Conservation (phyloP, 441 rosid species). For the Raphanus hybrid region DNA sequence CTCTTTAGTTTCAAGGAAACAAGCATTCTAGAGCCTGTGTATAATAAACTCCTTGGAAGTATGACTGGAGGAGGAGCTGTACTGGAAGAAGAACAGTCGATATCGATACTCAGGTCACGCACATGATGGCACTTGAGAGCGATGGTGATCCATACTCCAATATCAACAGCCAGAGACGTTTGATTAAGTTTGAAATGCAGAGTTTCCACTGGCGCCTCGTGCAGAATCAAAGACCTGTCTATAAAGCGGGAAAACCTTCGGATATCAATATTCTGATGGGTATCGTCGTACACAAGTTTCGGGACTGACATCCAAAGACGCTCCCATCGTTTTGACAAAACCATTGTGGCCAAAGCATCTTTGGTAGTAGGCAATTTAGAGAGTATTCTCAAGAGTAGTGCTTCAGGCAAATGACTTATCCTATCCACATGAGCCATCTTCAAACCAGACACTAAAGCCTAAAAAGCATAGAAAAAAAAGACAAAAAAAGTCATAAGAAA, state of each 20-base stretch:
- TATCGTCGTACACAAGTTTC: not conserved
- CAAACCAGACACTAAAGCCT: not conserved
- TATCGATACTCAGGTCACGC: not conserved
- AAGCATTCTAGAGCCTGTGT: not conserved
- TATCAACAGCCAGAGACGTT: not conserved
- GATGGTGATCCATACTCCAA: not conserved
- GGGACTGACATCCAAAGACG: not conserved
- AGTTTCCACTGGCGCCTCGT: not conserved
- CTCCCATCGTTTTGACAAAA: constrained; percentile 9
- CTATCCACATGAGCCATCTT: not conserved
- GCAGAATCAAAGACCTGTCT: constrained; percentile 4
- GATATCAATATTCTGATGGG: not conserved
- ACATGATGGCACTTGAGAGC: not conserved
- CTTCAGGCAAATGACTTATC: not conserved
- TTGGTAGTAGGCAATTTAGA: not conserved
- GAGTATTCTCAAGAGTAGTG: not conserved
- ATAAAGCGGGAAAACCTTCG: not conserved
- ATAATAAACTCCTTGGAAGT: not conserved
- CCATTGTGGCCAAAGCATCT: constrained; percentile 2
- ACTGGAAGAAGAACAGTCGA: not conserved
- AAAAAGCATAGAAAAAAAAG: too few species aligned
- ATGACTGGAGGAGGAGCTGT: not conserved
- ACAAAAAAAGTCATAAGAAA: too few species aligned
- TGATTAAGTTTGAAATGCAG: not conserved
- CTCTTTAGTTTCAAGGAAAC: not conserved